Base-by-base conservation (phyloP, 2,329 filamentous ascomycete genomes). In the Leptographium lundbergii region DNA sequence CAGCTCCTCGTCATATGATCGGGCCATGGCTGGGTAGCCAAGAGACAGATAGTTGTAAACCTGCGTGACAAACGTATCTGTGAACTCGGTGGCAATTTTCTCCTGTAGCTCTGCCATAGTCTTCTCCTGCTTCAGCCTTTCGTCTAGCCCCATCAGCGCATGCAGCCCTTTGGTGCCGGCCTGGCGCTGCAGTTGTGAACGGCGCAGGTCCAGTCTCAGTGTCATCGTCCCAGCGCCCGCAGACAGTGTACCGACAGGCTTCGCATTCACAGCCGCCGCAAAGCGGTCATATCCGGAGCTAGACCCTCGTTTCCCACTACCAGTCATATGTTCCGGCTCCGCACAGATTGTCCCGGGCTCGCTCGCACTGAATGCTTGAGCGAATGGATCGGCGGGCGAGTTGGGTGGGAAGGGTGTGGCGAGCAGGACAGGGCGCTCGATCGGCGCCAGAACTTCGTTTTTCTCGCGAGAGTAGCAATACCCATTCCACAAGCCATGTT, bases 11-110 rank as follows among this genome's bases (percentile, higher is more conserved):
- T 97, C 92, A 67, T 89, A 97, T 45, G 82, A 80, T 25, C 87
- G 83, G 13, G 91, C 92, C 67, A 91, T 84, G 39, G 89, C 86
- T 3, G 92, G 91, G 70, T 96, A 96, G 6, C 92, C 92, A 6
- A 97, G 80, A 0, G 90, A 95, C 19, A 97, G 79, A 71, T 97
- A 97, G 71, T 97, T 96, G 78, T 95, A 97, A 9, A 97, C 91
- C 71, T 97, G 92, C 0, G 91, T 96, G 59, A 96, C 84, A 69
- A 96, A 96, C 4, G 77, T 77, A 69, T 96, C 89, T 61, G 86
- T 78, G 67, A 94, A 95, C 70, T 96, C 91, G 57, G 72, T 71
- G 4, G 73, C 68, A 61, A 84, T 81, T 65, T 78, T 77, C 57
- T 80, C 78, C 63, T 81, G 74, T 1, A 72, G 71, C 65, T 82